A percentile compares a stretch with the other conserved stretches of the same genome.
Conservation (phyloP, 441 rosid genomes). For the Pelargonium citronellum region DNA sequence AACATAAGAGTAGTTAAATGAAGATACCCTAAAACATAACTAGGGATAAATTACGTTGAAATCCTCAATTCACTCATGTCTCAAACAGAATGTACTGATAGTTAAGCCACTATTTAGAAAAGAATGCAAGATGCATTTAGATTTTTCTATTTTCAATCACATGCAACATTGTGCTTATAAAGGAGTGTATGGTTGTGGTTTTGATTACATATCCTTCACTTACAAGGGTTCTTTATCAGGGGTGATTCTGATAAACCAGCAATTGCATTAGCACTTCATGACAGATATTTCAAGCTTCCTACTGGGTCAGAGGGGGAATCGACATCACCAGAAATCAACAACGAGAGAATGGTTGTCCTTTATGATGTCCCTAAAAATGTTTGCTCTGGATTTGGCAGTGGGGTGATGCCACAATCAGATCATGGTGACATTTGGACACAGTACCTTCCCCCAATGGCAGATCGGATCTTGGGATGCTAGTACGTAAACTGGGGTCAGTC, state of each 20-base stretch:
- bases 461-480: slow-evolving; percentile 30
- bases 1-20: too few relatives aligned
- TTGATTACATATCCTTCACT: not conserved
- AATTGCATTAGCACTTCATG: slow-evolving; percentile 32
- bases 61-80: not conserved
- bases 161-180: slow-evolving; percentile 1
- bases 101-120: not conserved
- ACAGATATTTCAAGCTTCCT: slow-evolving; percentile 32
- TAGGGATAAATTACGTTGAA: not conserved
- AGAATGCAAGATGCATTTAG: not conserved
- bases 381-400: slow-evolving; percentile 26
- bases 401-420: not conserved
- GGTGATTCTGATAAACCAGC: slow-evolving; percentile 26
- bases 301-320: slow-evolving; percentile 30
- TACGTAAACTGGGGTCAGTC: not conserved
- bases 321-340: slow-evolving; percentile 11
- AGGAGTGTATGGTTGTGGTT: not conserved
- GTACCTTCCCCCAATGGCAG: slow-evolving; percentile 33
- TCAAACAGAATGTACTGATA: not conserved
- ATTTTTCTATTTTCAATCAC: not conserved
- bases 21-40: not conserved
- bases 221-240: slow-evolving; percentile 22
- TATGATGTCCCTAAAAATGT: slow-evolving; percentile 37
- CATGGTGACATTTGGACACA: slow-evolving; percentile 30
- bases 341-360: slow-evolving; percentile 14